These are phyloP conservation scores for Leptographium lundbergii DNA, from an alignment of 2,329 filamentous ascomycete species.

Conservation along the genomic window DNA sequence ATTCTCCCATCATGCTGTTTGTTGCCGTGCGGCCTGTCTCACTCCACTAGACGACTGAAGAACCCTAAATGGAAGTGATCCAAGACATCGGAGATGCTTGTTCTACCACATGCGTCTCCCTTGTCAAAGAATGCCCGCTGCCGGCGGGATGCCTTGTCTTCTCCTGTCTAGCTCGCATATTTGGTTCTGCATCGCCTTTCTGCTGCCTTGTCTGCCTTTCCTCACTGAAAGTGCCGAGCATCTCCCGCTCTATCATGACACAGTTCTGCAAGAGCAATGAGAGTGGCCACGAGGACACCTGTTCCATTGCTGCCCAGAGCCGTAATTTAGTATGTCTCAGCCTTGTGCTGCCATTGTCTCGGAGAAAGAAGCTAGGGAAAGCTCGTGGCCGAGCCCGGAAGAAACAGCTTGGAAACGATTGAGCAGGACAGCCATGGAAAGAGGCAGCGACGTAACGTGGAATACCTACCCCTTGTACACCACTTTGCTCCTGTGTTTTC, in stretches of 20 bases:
- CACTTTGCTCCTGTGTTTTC: too few relatives aligned
- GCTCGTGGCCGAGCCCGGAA: not conserved
- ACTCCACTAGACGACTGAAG: not conserved
- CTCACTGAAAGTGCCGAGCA: not conserved
- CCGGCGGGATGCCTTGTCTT: too few relatives aligned
- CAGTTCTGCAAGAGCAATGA: not conserved
- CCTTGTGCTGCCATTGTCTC: not conserved
- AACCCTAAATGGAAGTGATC: not conserved
- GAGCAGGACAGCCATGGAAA: not conserved
- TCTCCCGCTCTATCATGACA: not conserved
- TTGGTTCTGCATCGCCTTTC: too few relatives aligned
- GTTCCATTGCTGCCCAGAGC: not conserved
- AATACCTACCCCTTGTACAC: not conserved
- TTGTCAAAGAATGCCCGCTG: not conserved
- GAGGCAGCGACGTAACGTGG: not conserved
- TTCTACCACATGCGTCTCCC: not conserved
- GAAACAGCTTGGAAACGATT: not conserved
- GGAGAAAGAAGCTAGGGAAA: not conserved
- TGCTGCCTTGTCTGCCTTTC: too few relatives aligned
- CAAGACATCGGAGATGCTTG: not conserved
- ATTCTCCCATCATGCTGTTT: not conserved
- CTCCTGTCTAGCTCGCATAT: too few relatives aligned
- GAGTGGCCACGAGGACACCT: not conserved
- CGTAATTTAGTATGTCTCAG: not conserved
- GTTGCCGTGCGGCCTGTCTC: not conserved